A percentile compares a stretch with the other conserved stretches of the same genome.
Evolutionary conservation across 768 basidiomycete genomes (phyloP).

Genomic region (Dioszegia crocea): DNA sequence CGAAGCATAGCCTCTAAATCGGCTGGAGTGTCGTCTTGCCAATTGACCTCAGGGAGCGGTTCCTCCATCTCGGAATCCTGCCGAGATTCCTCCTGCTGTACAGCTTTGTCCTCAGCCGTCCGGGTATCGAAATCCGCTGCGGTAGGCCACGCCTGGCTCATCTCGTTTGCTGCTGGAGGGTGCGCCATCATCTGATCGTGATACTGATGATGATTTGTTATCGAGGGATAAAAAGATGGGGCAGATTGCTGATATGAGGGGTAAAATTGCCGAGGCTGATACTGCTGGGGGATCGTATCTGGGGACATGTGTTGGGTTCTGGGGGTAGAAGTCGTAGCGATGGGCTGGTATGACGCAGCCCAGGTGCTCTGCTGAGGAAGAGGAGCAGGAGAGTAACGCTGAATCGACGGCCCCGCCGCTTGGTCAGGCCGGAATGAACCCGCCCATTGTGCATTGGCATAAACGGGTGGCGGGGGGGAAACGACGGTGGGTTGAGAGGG

Average conservation of each 20-base stretch:
- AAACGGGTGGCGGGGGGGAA: neutral
- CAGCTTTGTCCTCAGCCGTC: neutral
- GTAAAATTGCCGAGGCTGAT: neutral
- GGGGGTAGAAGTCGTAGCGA: neutral
- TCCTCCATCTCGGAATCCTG: neutral
- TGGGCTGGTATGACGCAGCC: neutral
- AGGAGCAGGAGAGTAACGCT: neutral
- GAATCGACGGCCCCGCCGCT: neutral
- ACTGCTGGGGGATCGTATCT: neutral
- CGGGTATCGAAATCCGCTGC: neutral
- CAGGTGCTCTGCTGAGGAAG: neutral
- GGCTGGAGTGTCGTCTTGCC: neutral
- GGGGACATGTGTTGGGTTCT: neutral
- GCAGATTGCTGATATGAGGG: neutral
- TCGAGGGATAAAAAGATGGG: neutral
- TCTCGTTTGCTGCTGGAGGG: neutral
- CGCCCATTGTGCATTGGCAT: slow-evolving; percentile 1
- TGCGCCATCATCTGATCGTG: slow-evolving; percentile 2
- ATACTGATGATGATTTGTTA: slow-evolving; percentile 5
- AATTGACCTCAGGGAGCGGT: slow-evolving; percentile 2
- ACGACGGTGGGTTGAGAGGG: slow-evolving; percentile 10
- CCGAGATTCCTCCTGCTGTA: neutral
- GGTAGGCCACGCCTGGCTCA: slow-evolving; percentile 1
- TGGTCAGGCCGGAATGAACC: neutral
- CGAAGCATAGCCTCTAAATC: neutral